phyloP scores from a whole-genome alignment of 225 moss, liverwort and hornwort genomes.

The Asterella californica region DNA sequence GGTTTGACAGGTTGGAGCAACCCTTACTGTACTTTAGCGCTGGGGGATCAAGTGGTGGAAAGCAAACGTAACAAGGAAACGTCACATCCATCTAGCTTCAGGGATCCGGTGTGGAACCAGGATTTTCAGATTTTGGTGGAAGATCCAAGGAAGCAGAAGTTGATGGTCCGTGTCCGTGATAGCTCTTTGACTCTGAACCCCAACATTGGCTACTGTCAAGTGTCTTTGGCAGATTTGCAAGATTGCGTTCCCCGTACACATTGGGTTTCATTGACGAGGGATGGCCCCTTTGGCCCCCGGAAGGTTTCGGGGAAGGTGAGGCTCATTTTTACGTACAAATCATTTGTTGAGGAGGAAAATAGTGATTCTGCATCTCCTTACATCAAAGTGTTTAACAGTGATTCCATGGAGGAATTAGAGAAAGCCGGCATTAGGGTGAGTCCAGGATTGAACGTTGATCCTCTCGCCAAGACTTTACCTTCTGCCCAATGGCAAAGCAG shows the following conservation, averaged over 20 bases:
- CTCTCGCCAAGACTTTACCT: constrained; percentile 31
- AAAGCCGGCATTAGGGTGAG: constrained; percentile 37
- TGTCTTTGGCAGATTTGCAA: constrained; percentile 79
- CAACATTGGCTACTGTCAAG: constrained; percentile 77
- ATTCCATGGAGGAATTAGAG: constrained; percentile 63
- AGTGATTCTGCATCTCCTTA: constrained; percentile 78
- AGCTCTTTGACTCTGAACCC: constrained; percentile 85
- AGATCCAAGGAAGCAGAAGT: constrained; percentile 65
- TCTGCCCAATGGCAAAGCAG: constrained; percentile 30
- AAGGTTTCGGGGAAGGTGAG: constrained; percentile 74
- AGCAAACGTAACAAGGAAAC: constrained; percentile 97
- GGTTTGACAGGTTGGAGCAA: constrained; percentile 94
- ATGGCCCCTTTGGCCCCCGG: constrained; percentile 66
- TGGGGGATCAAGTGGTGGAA: constrained; percentile 87
- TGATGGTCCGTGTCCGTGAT: constrained; percentile 78
- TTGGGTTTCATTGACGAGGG: constrained; percentile 81
- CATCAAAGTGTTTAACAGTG: constrained; percentile 78
- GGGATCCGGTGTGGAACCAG: constrained; percentile 95
- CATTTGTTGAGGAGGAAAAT: constrained; percentile 87
- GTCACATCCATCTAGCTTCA: constrained; percentile 82
- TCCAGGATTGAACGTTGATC: constrained; percentile 46
- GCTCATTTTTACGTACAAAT: constrained; percentile 80
- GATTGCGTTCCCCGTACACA: constrained; percentile 90
- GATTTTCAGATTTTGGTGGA: constrained; percentile 86
- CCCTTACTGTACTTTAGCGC: constrained; percentile 76